Percentiles rank a stretch among this genome's conserved stretches.
These are phyloP conservation scores for Carnegiea gigantea DNA, from an alignment of 179 eudicot species.

Conservation along the genomic window DNA sequence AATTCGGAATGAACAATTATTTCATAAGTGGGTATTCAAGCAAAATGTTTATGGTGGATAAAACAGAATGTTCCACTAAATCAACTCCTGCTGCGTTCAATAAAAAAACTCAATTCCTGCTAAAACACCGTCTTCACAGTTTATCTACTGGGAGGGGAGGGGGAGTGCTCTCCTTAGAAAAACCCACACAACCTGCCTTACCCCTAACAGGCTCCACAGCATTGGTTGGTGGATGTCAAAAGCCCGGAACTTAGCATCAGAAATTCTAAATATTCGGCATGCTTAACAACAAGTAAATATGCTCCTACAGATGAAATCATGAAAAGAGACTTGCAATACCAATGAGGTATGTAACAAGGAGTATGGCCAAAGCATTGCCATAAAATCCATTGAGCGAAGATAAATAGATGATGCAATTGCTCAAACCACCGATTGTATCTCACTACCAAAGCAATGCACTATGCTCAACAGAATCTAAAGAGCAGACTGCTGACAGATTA, in stretches of 20 bases:
- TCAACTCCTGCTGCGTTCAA: too few relatives aligned
- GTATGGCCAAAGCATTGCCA: background rate
- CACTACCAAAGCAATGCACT: background rate
- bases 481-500: background rate
- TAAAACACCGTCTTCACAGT: background rate
- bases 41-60: background rate
- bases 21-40: background rate
- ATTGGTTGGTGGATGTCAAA: background rate
- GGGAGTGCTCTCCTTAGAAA: too few relatives aligned
- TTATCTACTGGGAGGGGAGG: too few relatives aligned
- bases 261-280: background rate
- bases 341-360: too few relatives aligned
- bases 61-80: background rate
- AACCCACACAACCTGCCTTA: too few relatives aligned
- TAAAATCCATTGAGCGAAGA: background rate
- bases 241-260: background rate
- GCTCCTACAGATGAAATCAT: background rate
- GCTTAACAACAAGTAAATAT: background rate
- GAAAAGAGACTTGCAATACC: background rate
- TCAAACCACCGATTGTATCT: background rate
- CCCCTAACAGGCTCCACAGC: too few relatives aligned
- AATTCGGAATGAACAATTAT: background rate
- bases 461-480: background rate
- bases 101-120: background rate
- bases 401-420: background rate